These are phyloP conservation scores for Marasmius sp. DNA, from an alignment of 1,284 basidiomycete genomes.

Conservation along the genomic window DNA sequence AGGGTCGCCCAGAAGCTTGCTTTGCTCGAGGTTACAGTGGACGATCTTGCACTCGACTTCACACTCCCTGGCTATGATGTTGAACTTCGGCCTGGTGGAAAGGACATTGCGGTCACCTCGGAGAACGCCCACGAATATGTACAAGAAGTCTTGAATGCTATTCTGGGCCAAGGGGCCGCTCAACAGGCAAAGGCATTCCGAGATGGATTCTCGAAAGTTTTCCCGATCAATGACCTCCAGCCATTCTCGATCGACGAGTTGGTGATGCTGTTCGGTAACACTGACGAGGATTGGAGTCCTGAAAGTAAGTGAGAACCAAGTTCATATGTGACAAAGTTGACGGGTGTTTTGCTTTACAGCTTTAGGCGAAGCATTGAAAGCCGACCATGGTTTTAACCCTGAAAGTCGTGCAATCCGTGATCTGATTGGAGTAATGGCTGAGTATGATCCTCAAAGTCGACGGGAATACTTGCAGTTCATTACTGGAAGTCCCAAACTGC, in stretches of 20 bases:
- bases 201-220: conserved; percentile 91
- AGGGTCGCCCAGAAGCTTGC: conserved; percentile 63
- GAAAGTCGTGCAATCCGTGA: conserved; percentile 90
- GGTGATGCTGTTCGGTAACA: conserved; percentile 91
- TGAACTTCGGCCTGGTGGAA: conserved; percentile 83
- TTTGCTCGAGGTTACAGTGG: conserved; percentile 68
- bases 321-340: conserved; percentile 5
- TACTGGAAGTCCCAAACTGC: conserved; percentile 92
- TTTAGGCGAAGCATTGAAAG: conserved; percentile 89
- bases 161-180: conserved; percentile 75
- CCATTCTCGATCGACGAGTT: conserved; percentile 95
- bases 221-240: conserved; percentile 87
- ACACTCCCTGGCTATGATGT: conserved; percentile 95
- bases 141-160: conserved; percentile 74
- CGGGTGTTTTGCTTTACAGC: conserved; percentile 45
- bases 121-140: conserved; percentile 92
- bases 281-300: conserved; percentile 90
- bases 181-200: conserved; percentile 83
- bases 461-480: conserved; percentile 96
- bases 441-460: conserved; percentile 72
- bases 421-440: conserved; percentile 85
- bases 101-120: conserved; percentile 76
- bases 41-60: conserved; percentile 92
- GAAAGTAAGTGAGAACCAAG: conserved; percentile 65
- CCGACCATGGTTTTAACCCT: conserved; percentile 96